Percentiles rank a stretch among this genome's conserved stretches.
Evolutionary conservation across 2,329 filamentous ascomycete genomes (phyloP).

Genomic region (Sarocladium strictum): DNA sequence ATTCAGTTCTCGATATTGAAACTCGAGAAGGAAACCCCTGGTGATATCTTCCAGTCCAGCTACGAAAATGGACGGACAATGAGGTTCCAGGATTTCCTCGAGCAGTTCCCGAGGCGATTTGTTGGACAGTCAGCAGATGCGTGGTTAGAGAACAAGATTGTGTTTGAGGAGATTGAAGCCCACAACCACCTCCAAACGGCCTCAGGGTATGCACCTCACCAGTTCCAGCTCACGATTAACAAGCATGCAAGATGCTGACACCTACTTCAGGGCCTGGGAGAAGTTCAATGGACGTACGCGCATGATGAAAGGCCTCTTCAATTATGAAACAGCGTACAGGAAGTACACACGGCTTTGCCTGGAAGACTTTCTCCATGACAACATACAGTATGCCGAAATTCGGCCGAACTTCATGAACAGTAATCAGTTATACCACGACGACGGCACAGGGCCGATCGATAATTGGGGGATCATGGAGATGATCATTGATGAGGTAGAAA

Average conservation of each 20-base stretch:
- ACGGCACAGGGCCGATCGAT: constrained; percentile 45
- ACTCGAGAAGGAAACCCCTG: constrained; percentile 25
- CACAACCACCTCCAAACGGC: constrained; percentile 44
- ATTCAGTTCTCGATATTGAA: constrained; percentile 54
- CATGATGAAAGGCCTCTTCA: constrained; percentile 68
- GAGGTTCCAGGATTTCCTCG: constrained; percentile 35
- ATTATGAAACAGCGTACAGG: constrained; percentile 57
- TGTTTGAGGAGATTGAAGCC: constrained; percentile 55
- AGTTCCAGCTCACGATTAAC: background rate
- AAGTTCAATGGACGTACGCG: constrained; percentile 64
- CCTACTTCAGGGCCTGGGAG: constrained; percentile 41
- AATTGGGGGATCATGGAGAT: constrained; percentile 56
- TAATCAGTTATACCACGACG: constrained; percentile 55
- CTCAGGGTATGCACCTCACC: constrained; percentile 40
- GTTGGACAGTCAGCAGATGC: constrained; percentile 25
- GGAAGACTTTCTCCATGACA: constrained; percentile 55
- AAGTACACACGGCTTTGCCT: constrained; percentile 56
- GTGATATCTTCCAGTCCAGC: constrained; percentile 40
- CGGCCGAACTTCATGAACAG: constrained; percentile 61
- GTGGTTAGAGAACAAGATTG: constrained; percentile 58
- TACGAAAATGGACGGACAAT: constrained; percentile 43
- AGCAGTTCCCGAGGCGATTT: constrained; percentile 25
- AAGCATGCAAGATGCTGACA: constrained; percentile 8
- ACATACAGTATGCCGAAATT: constrained; percentile 67
- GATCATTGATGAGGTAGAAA: constrained; percentile 47